Evolutionary conservation across 2,329 filamentous ascomycete genomes (phyloP).

Genomic region (Penicillium sp.): DNA sequence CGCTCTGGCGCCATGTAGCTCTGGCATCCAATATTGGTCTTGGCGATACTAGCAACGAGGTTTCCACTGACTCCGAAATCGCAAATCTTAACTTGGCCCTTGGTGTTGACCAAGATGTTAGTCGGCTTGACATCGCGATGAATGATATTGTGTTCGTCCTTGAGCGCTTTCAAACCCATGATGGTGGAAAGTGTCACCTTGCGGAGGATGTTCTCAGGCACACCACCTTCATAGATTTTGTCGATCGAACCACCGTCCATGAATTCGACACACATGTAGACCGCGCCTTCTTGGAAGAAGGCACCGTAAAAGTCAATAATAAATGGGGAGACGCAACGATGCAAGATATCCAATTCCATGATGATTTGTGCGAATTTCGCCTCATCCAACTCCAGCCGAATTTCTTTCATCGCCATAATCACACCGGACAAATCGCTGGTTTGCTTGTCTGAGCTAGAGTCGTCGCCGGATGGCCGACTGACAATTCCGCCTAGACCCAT

Average conservation of each 20-base stretch:
- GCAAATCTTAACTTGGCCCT: conserved; percentile 94
- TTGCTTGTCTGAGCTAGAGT: conserved; percentile 13
- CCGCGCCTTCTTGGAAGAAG: conserved; percentile 97
- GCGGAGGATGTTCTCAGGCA: conserved; percentile 81
- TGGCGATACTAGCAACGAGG: conserved; percentile 92
- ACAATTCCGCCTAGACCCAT: conserved; percentile 61
- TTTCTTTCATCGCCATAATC: conserved; percentile 99
- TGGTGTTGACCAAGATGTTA: conserved; percentile 91
- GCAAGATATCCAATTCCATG: conserved; percentile 94
- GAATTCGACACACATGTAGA: conserved; percentile 99
- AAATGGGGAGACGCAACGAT: conserved; percentile 90
- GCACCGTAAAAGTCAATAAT: conserved; percentile 99
- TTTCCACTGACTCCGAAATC: conserved; percentile 98
- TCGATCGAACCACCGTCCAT: conserved; percentile 99
- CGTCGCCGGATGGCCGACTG: conserved; percentile 33
- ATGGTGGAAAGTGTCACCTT: conserved; percentile 90
- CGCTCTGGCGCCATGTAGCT: conserved; percentile 98
- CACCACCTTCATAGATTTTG: conserved; percentile 86
- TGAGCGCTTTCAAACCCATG: conserved; percentile 86
- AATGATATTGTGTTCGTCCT: conserved; percentile 98
- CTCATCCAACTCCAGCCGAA: conserved; percentile 90
- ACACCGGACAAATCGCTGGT: conserved; percentile 54
- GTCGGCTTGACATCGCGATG: conserved; percentile 98
- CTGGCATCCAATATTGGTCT: conserved; percentile 98
- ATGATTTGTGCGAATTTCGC: conserved; percentile 95